phyloP scores from a whole-genome alignment of 2,329 filamentous ascomycete genomes.

The Calonectria henricotiae region DNA sequence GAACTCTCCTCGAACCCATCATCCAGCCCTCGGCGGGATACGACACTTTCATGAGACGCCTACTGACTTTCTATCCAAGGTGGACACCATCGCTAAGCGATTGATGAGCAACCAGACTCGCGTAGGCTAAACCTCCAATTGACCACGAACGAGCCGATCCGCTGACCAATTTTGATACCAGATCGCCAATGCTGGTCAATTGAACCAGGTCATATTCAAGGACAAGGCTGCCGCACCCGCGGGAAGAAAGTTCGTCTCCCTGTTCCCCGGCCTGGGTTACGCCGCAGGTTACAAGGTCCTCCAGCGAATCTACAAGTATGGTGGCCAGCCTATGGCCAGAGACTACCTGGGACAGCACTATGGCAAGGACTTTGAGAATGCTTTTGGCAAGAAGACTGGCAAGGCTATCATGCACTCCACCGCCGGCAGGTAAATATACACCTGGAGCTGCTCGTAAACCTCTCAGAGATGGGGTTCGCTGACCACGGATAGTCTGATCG shows the following conservation, averaged over 20 bases:
- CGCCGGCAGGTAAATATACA: constrained; percentile 80
- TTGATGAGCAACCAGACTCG: constrained; percentile 96
- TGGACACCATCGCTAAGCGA: constrained; percentile 98
- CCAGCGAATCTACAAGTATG: constrained; percentile 99
- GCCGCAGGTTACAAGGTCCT: constrained; percentile 98
- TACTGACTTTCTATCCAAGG: constrained; percentile 66
- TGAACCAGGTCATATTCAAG: constrained; percentile 96
- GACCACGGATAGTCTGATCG: constrained; percentile 80
- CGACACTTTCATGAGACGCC: constrained; percentile 31
- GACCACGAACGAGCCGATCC: constrained; percentile 19
- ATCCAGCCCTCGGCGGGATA: constrained; percentile 30
- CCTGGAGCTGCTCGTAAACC: not conserved
- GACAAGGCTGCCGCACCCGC: constrained; percentile 83
- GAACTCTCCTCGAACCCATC: constrained; percentile 51
- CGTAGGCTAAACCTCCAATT: constrained; percentile 69
- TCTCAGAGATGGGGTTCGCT: constrained; percentile 31
- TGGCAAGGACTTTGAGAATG: constrained; percentile 85
- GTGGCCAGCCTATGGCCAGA: constrained; percentile 94
- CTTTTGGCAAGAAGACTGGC: constrained; percentile 96
- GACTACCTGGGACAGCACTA: constrained; percentile 90
- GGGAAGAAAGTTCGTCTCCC: constrained; percentile 88
- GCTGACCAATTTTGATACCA: constrained; percentile 47
- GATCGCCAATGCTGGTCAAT: constrained; percentile 66
- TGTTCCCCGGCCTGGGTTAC: constrained; percentile 97
- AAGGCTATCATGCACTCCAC: constrained; percentile 99